Base-by-base conservation (phyloP, 441 rosid genomes). In the Euphorbia celastroides region DNA sequence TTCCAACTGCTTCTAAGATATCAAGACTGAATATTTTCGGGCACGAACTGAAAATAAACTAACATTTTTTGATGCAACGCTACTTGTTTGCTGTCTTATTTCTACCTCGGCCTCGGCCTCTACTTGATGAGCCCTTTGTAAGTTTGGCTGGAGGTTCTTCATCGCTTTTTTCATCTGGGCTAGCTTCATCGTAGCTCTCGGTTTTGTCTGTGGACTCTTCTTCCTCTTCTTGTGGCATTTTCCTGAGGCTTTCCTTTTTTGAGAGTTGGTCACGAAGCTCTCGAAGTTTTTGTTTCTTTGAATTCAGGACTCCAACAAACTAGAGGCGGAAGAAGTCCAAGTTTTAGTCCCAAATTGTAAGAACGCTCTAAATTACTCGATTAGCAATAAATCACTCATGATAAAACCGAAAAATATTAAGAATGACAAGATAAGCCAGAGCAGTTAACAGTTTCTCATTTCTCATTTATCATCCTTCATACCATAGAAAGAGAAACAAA, bases 281-380 rank as follows among this genome's bases (percentile, higher is more conserved):
- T 72, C 97, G 82, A 42, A 93, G 88, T 75, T 90, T 93, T 66
- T 75, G 77, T 74, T 93, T 93, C 86, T 88, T 93, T 51, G 96
- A 73, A 74, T 93, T 93, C 71, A 93, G 69, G 19, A 88, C 85
- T 28, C 71, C 78, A 68, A 87, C 70, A 69, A 93, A 90, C 97
- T 93, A 72, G 60, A 70, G 41, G 38, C 63, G 28, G 34, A 16
- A 61, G 31, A 71, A 68, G 19, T 16, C 3, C 19, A 26, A 61
- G n/a, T n/a, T 63, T 63, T 56, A 75, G 61, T 70, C 58, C 22
- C 13, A 12, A 17, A 25, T 19, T 30, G 23, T 3, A 48, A 48
- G 14, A 7, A 25, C n/a, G n/a, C n/a, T n/a, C n/a, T n/a, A n/a
- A n/a, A n/a, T n/a, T n/a, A n/a, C n/a, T n/a, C n/a, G n/a, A n/a